Percentiles rank a stretch among this genome's conserved stretches.
These are phyloP conservation scores for Melanopsichium pennsylvanicum DNA, from an alignment of 1,284 basidiomycete genomes.

Conservation along the genomic window DNA sequence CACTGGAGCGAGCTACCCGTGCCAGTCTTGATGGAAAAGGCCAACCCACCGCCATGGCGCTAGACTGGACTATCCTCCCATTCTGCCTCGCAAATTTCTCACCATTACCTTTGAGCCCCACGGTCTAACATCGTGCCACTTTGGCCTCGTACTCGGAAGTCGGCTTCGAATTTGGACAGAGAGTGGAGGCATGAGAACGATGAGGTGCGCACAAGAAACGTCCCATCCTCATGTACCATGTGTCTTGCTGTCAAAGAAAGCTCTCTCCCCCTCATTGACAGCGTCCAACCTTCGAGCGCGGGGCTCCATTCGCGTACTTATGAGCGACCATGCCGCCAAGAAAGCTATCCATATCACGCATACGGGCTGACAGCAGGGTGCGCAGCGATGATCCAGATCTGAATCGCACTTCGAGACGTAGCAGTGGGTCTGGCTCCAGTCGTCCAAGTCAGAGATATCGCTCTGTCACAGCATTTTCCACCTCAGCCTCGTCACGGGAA, in stretches of 20 bases:
- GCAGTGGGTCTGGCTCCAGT: conserved; percentile 3
- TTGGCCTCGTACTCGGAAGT: background rate
- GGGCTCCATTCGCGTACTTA: no score
- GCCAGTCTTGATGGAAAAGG: conserved; percentile 29
- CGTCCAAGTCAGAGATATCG: conserved; percentile 17
- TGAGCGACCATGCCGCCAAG: conserved; percentile 32
- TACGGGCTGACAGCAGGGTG: conserved; percentile 22
- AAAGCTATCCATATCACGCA: conserved; percentile 30
- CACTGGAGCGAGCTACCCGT: conserved; percentile 34
- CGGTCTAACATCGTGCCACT: conserved; percentile 1
- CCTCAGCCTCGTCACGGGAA: background rate
- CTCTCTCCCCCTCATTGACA: background rate
- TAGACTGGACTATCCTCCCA: no score
- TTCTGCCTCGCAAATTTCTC: no score
- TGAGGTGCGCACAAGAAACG: background rate
- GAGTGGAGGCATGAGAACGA: conserved; percentile 1
- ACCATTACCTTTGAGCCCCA: no score
- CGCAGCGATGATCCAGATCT: conserved; percentile 37
- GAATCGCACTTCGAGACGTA: conserved; percentile 13
- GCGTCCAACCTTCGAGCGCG: no score
- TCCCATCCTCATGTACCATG: no score
- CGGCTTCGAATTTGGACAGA: background rate
- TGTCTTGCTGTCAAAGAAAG: no score
- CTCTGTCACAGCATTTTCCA: conserved; percentile 1
- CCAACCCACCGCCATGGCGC: no score